Conservation (phyloP, 1,284 basidiomycete species). For the Tranzscheliella williamsii region DNA sequence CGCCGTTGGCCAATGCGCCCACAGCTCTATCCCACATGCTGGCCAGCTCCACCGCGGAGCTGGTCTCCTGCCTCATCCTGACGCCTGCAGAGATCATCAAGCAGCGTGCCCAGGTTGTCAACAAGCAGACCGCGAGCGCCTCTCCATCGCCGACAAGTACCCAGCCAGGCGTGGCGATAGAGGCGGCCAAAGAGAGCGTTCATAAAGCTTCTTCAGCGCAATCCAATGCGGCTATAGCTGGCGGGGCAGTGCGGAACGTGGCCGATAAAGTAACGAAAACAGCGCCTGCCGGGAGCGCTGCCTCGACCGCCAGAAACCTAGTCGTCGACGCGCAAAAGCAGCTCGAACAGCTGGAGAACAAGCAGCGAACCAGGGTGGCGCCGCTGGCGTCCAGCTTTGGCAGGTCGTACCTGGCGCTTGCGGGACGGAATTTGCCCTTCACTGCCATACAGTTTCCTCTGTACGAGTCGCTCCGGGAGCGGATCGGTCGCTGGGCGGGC, state of each 20-base stretch:
- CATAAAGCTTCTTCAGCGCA: constrained; percentile 2
- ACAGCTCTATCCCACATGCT: constrained; percentile 37
- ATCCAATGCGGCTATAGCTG: constrained; percentile 9
- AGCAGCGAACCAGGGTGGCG: constrained; percentile 5
- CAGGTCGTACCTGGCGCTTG: constrained; percentile 45
- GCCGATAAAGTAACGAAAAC: constrained; percentile 22
- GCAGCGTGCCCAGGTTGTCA: constrained; percentile 48
- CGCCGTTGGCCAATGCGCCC: constrained; percentile 27
- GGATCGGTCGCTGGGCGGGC: constrained; percentile 24
- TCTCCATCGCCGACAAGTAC: background rate
- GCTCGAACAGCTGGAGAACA: constrained; percentile 2
- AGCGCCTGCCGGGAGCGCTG: constrained; percentile 28
- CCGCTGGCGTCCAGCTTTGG: constrained; percentile 20
- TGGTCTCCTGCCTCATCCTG: constrained; percentile 45
- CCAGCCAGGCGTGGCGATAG: background rate
- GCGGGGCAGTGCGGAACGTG: constrained; percentile 14
- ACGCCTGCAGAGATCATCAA: constrained; percentile 56
- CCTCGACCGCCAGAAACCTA: constrained; percentile 22
- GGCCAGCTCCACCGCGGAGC: constrained; percentile 44
- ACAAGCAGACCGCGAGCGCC: constrained; percentile 12
- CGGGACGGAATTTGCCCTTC: constrained; percentile 52
- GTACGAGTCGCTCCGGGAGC: constrained; percentile 42
- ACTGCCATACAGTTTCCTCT: constrained; percentile 55
- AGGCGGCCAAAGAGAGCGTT: constrained; percentile 18
- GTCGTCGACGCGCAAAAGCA: constrained; percentile 18